Base-by-base conservation (phyloP, 73 alveolate genomes). In the Paramecium bursaria region DNA sequence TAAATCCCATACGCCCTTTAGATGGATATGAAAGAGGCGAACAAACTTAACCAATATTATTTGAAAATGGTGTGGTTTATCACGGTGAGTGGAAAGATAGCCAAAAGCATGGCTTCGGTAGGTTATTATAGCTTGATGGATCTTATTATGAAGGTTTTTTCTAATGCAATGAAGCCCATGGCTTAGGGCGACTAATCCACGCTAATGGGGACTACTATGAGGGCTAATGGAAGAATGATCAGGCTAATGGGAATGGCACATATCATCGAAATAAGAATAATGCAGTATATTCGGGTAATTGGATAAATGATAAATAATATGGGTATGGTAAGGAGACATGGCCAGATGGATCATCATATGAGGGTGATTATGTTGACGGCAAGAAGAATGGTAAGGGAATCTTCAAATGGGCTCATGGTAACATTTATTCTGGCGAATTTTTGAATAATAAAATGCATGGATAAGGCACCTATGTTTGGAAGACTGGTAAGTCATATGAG, bases 121-220 rank as follows among this genome's bases (percentile, higher is more conserved):
- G 92, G 77, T 94, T 91, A 82, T 48, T 57, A 46, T 95, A 98
- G 99, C 90, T 88, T 35, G 98, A 95, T 50, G 99, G 99, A 2
- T 93, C 96, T 46, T 79, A 87, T 87, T 95, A 95, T 61, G 93
- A 87, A 55, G 99, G 99, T 0, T 92, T 49, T 13, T 85, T 74
- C 19, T 22, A n/a, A 30, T 31, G 51, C 42, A 76, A 75, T 30
- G 61, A 77, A 44, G 53, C 75, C 25, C 57, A 52, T 42, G 92
- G 92, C 9, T 30, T 33, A 5, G 92, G 92, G 14, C 27, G 73
- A 35, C 80, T 55, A 26, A 74, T 51, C 31, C 73, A 54, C 26
- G 31, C 86, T 2, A 23, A 42, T 52, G 91, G 74, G 17, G 85
- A 80, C 42, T 35, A 50, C 17, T 86, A 86, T 50, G 86, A 21